These are phyloP conservation scores for Trypanosoma melophagium DNA, from an alignment of 208 protist species.

Conservation along the genomic window DNA sequence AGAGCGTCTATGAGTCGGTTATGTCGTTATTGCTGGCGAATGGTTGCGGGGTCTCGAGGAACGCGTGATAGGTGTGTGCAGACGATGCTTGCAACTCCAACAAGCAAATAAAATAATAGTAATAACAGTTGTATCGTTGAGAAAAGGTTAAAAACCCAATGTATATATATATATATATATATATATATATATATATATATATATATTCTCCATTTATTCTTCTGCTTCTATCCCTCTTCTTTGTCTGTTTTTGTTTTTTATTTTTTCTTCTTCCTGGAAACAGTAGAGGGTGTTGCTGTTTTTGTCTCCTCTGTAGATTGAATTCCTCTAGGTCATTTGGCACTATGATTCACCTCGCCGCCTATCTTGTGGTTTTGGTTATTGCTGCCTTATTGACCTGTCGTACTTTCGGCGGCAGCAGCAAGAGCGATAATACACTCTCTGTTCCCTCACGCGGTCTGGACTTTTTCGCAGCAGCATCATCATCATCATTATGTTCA, in stretches of 20 bases:
- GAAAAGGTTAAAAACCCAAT: too few relatives aligned
- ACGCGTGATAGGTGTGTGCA: background rate
- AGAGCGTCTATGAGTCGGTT: conserved; percentile 18
- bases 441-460: conserved; percentile 6
- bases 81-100: background rate
- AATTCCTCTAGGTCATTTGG: background rate
- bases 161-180: background rate
- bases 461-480: conserved; percentile 30
- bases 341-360: conserved; percentile 27
- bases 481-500: too few relatives aligned
- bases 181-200: conserved; percentile 8
- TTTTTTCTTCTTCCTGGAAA: conserved; percentile 10
- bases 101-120: too few relatives aligned
- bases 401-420: conserved; percentile 35
- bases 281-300: background rate
- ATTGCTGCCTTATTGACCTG: conserved; percentile 35
- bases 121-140: too few relatives aligned
- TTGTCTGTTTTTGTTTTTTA: conserved; percentile 14
- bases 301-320: background rate
- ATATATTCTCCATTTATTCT: background rate
- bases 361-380: conserved; percentile 44
- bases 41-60: background rate
- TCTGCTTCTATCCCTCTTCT: conserved; percentile 1
- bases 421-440: background rate
- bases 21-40: conserved; percentile 19